Base-by-base conservation (phyloP, 1,284 basidiomycete genomes). In the Leucoagaricus sp. region DNA sequence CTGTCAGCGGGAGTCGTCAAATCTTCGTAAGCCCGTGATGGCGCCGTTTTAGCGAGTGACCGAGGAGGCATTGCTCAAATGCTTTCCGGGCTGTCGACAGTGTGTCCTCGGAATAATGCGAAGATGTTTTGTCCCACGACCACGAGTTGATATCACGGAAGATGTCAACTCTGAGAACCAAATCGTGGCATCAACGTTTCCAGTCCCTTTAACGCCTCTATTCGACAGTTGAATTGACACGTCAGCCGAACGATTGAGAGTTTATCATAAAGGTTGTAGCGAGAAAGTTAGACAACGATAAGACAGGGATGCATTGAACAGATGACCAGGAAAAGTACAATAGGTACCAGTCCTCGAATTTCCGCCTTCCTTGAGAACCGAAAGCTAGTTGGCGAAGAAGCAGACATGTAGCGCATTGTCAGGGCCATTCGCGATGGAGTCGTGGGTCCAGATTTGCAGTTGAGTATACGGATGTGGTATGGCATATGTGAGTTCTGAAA, bases 81-180 rank as follows among this genome's bases (percentile, higher is more conserved):
- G 21, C 15, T 50, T 50, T 36, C 34, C 34, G 36, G n/a, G 33
- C 34, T 23, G 13, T 21, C 19, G 38, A 21, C 17, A 9, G 17
- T 28, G 23, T 7, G 2, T n/a, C 15, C 38, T 26, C 25, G 38
- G 36, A 29, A 31, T 10, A 21, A 28, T 9, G 26, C 23, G 38
- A 17, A 36, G n/a, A 21, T 29, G n/a, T n/a, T n/a, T n/a, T n/a
- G n/a, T 50, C 29, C 51, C 51, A 53, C 41, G 42, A 25, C 51
- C 31, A 34, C 41, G 42, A 15, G 42, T 46, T 53, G 42, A 36
- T n/a, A 53, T 33, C 50, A 42, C 31, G 19, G 29, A n/a, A 23
- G 41, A 33, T 53, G 28, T 34, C 41, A 45, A 4, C 29, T 33
- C 25, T 36, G 42, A 45, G 41, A 53, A 34, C 31, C 42, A 53